Percentiles rank a stretch among this genome's conserved stretches.
phyloP scores from a whole-genome alignment of 768 basidiomycete species.

The Boletus sp. region DNA sequence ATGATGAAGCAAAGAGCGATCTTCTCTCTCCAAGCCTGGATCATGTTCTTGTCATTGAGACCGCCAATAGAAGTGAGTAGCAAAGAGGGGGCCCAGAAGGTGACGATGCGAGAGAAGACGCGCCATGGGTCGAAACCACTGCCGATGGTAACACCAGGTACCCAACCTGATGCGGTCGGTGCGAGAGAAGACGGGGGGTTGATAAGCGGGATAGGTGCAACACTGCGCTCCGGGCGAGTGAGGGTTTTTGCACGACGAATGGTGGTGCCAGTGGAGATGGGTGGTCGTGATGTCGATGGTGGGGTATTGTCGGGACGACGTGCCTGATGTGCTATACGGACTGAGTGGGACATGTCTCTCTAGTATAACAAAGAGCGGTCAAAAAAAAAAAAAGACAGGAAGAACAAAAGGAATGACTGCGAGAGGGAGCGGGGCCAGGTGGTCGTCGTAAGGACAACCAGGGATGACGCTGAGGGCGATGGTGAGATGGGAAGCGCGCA shows the following conservation, averaged over 20 bases:
- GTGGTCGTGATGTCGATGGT: slow-evolving; percentile 37
- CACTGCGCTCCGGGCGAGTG: slow-evolving; percentile 90
- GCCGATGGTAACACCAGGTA: slow-evolving; percentile 30
- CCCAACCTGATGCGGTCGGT: slow-evolving; percentile 36
- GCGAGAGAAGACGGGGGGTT: slow-evolving; percentile 61
- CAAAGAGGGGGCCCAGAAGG: slow-evolving; percentile 88
- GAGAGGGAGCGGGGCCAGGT: not conserved
- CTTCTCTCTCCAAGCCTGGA: slow-evolving; percentile 98
- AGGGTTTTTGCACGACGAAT: slow-evolving; percentile 92
- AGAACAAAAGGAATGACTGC: not conserved
- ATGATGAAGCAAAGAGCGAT: slow-evolving; percentile 90
- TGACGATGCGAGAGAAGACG: slow-evolving; percentile 72
- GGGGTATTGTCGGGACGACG: slow-evolving; percentile 47
- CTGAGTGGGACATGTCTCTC: slow-evolving; percentile 21
- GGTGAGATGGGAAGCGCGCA: not conserved
- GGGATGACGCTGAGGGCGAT: not conserved
- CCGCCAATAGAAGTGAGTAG: slow-evolving; percentile 73
- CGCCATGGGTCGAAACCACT: slow-evolving; percentile 63
- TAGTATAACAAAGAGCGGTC: not conserved
- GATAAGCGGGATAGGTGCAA: slow-evolving; percentile 92
- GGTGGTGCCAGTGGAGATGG: slow-evolving; percentile 50
- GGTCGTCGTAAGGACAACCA: not conserved
- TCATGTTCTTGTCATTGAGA: slow-evolving; percentile 69
- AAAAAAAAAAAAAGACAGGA: not conserved
- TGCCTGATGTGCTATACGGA: slow-evolving; percentile 16